Evolutionary conservation across 2,329 filamentous ascomycete species (phyloP).

Genomic region (Sporothrix brasiliensis): DNA sequence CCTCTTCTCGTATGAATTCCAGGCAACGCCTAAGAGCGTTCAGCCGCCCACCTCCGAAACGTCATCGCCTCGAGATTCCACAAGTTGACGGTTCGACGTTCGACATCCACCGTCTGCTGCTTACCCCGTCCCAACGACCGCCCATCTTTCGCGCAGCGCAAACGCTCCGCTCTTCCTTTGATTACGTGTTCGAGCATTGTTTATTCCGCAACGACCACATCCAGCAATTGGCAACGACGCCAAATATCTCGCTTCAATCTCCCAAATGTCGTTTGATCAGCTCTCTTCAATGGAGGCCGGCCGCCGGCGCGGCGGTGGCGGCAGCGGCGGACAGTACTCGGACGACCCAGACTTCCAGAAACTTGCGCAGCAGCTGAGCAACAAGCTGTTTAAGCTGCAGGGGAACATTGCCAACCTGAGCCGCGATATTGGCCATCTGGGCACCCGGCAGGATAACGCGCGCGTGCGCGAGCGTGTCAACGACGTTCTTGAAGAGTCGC

Average conservation of each 20-base stretch:
- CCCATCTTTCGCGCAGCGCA: constrained; percentile 12
- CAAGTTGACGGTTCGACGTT: background rate
- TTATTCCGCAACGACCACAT: background rate
- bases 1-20: constrained; percentile 20
- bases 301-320: constrained; percentile 55
- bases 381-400: constrained; percentile 85
- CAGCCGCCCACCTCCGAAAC: constrained; percentile 26
- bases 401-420: constrained; percentile 84
- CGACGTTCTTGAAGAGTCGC: constrained; percentile 82
- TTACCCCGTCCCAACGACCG: background rate
- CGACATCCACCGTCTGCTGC: background rate
- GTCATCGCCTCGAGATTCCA: constrained; percentile 23
- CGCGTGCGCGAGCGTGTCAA: constrained; percentile 89
- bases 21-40: constrained; percentile 15
- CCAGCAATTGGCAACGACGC: background rate
- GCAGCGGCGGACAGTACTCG: constrained; percentile 72
- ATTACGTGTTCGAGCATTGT: background rate
- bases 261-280: constrained; percentile 85
- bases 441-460: constrained; percentile 88
- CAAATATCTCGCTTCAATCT: background rate
- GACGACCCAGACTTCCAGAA: constrained; percentile 92
- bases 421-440: constrained; percentile 81
- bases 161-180: background rate
- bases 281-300: constrained; percentile 80
- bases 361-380: constrained; percentile 79